Evolutionary conservation across 441 rosid genomes (phyloP).

Genomic region (Viola pubescens): DNA sequence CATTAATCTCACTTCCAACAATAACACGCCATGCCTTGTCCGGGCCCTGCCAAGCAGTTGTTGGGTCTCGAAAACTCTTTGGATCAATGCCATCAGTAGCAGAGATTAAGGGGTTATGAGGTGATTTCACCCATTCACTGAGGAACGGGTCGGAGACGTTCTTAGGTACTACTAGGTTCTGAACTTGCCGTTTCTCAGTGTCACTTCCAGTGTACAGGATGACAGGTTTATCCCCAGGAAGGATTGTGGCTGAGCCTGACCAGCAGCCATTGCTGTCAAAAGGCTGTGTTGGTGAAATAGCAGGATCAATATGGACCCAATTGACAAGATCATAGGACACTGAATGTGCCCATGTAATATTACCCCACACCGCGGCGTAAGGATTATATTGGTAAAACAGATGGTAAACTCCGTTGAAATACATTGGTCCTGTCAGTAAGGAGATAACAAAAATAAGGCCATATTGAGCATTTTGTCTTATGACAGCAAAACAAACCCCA

Average conservation of each 20-base stretch:
- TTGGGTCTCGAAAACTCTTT: conserved; percentile 79
- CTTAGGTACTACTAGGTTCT: conserved; percentile 73
- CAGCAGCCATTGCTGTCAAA: conserved; percentile 70
- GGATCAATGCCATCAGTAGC: conserved; percentile 53
- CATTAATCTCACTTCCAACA: conserved; percentile 50
- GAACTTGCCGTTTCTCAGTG: conserved; percentile 46
- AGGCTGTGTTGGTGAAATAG: conserved; percentile 63
- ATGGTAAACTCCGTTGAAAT: conserved; percentile 78
- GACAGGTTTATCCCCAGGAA: conserved; percentile 45
- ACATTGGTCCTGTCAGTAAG: conserved; percentile 59
- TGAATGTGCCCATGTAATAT: conserved; percentile 88
- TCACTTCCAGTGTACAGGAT: conserved; percentile 78
- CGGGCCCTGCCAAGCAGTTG: conserved; percentile 77
- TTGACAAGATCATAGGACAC: conserved; percentile 69
- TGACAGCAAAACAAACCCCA: background rate
- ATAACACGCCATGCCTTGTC: conserved; percentile 65
- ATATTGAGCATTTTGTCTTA: no score
- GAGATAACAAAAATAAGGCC: no score
- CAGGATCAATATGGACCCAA: conserved; percentile 66
- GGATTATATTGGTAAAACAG: conserved; percentile 90
- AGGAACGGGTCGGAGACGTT: conserved; percentile 68
- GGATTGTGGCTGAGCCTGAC: conserved; percentile 83
- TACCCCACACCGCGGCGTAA: conserved; percentile 52
- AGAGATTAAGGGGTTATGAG: conserved; percentile 60
- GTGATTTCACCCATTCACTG: conserved; percentile 53